Evolutionary conservation across 2,329 filamentous ascomycete species (phyloP).

Genomic region (Fusarium mexicanum): DNA sequence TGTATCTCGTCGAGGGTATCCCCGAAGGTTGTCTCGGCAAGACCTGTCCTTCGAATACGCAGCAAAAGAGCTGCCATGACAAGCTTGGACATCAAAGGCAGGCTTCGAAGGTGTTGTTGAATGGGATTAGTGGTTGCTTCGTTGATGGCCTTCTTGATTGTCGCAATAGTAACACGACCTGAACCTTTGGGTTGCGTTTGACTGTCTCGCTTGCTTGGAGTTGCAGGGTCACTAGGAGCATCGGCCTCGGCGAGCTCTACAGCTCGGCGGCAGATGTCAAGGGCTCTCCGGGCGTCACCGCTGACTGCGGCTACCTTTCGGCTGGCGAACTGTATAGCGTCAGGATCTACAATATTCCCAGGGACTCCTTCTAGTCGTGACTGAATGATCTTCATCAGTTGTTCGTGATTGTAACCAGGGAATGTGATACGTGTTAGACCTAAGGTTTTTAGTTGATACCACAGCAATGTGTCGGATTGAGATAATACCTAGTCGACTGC

Average conservation of each 20-base stretch:
- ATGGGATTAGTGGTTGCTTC: conserved; percentile 94
- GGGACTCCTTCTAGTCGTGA: conserved; percentile 90
- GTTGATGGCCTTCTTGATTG: conserved; percentile 92
- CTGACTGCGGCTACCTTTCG: conserved; percentile 97
- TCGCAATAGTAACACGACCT: conserved; percentile 84
- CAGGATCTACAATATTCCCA: conserved; percentile 88
- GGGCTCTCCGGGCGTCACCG: conserved; percentile 88
- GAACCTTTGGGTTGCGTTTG: conserved; percentile 41
- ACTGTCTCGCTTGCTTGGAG: conserved; percentile 66
- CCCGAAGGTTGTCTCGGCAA: conserved; percentile 87
- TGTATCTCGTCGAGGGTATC: conserved; percentile 84
- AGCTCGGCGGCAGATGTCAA: conserved; percentile 94
- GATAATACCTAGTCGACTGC: conserved; percentile 75
- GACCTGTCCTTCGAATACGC: conserved; percentile 81
- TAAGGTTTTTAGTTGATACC: conserved; percentile 28
- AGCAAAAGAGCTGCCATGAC: conserved; percentile 85
- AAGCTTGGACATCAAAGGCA: conserved; percentile 85
- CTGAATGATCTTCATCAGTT: conserved; percentile 96
- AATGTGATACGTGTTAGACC: conserved; percentile 94
- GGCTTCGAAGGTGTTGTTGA: conserved; percentile 84
- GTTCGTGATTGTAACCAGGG: conserved; percentile 95
- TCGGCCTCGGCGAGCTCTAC: conserved; percentile 94
- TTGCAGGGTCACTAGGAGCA: conserved; percentile 58
- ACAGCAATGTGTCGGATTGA: not conserved
- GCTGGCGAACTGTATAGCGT: conserved; percentile 95